Conservation (phyloP, 345 rosid species). For the Mallotus nudiflorus region DNA sequence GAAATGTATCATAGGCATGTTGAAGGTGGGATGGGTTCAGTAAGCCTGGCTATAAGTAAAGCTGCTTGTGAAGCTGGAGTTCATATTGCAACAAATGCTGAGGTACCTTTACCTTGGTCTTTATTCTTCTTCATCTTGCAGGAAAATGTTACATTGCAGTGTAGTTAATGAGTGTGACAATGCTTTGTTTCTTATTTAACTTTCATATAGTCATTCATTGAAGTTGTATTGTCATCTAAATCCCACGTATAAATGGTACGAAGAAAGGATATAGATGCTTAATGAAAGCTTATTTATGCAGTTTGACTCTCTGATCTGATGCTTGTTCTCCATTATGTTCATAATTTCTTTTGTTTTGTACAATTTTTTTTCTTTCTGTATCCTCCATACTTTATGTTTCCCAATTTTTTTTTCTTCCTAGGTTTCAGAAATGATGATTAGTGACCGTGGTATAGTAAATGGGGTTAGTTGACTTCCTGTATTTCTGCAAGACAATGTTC, state of each 20-base stretch:
- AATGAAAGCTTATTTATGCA: no score
- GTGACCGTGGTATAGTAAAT: constrained; percentile 17
- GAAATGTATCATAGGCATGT: constrained; percentile 51
- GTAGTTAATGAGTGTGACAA: no score
- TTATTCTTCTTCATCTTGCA: neutral
- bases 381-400: neutral
- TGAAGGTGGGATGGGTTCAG: constrained; percentile 93
- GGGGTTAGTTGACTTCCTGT: constrained; percentile 26
- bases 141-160: no score
- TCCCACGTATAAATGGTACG: neutral
- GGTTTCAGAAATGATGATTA: constrained; percentile 24
- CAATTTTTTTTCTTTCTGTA: neutral
- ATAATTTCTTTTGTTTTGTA: neutral
- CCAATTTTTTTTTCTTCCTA: neutral
- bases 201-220: no score
- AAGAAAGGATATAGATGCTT: no score
- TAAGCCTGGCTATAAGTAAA: constrained; percentile 63
- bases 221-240: neutral
- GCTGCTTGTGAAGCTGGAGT: constrained; percentile 87
- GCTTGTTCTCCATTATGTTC: neutral
- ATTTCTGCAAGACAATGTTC: constrained; percentile 22
- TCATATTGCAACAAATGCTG: constrained; percentile 59
- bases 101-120: constrained; percentile 49
- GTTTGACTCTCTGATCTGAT: neutral
- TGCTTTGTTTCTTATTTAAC: neutral